These are phyloP conservation scores for Apiotrichum domesticum DNA, from an alignment of 1,284 basidiomycete species.

Conservation along the genomic window DNA sequence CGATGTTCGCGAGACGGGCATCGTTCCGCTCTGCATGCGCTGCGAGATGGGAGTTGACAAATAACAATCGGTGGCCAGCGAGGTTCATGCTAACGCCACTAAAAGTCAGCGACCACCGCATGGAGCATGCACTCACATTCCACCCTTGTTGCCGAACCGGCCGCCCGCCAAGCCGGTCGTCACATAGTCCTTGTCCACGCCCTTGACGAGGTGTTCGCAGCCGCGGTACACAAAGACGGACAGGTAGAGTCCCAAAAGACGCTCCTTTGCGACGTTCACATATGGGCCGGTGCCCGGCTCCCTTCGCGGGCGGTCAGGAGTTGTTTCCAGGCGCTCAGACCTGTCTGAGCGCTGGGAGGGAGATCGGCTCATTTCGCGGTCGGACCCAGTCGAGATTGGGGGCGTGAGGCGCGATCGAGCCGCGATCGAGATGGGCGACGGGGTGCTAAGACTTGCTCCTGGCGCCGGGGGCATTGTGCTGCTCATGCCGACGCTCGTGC, in stretches of 20 bases:
- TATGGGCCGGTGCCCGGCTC: conserved; percentile 44
- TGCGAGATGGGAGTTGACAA: conserved; percentile 55
- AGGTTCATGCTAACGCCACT: conserved; percentile 52
- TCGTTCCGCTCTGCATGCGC: conserved; percentile 47
- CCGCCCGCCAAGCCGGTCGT: conserved; percentile 54
- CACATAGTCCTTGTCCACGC: conserved; percentile 51
- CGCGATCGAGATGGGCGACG: neutral
- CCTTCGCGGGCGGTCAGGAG: neutral
- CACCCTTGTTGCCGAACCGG: conserved; percentile 52
- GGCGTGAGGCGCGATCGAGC: neutral
- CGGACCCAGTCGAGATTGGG: neutral
- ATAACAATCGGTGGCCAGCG: conserved; percentile 51
- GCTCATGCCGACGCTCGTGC: neutral
- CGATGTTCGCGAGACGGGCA: conserved; percentile 45
- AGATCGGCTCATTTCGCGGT: neutral
- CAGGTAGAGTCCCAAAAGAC: conserved; percentile 53
- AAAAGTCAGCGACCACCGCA: conserved; percentile 23
- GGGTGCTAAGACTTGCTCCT: too few relatives aligned
- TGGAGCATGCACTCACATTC: conserved; percentile 29
- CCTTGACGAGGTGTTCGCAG: conserved; percentile 47
- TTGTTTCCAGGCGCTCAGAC: neutral
- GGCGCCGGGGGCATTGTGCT: too few relatives aligned
- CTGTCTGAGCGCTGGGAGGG: conserved; percentile 1
- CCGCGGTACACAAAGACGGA: conserved; percentile 48
- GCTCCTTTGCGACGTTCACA: conserved; percentile 53